Conservation (phyloP, 228 moss, liverwort and hornwort genomes). For the Sphagnum magellanicum region DNA sequence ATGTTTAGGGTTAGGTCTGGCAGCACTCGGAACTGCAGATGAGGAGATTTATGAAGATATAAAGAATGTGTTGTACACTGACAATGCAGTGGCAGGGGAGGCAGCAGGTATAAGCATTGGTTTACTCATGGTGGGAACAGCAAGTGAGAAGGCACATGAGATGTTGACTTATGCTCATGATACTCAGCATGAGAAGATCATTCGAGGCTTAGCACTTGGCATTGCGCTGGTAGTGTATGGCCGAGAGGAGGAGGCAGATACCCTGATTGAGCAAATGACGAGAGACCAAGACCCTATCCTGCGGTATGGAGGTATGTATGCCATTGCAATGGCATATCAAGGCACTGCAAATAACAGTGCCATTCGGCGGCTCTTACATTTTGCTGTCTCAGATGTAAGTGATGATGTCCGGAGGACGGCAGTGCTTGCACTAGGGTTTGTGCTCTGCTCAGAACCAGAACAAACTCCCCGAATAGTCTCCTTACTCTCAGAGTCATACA, state of each 20-base stretch:
- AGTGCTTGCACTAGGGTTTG: conserved; percentile 91
- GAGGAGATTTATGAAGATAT: conserved; percentile 98
- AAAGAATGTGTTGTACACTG: conserved; percentile 81
- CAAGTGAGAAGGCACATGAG: conserved; percentile 80
- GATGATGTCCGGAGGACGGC: conserved; percentile 97
- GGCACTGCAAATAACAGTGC: conserved; percentile 97
- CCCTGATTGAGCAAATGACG: conserved; percentile 95
- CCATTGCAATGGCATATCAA: conserved; percentile 86
- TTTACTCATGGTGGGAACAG: conserved; percentile 90
- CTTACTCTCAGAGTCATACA: conserved; percentile 95
- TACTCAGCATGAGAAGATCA: conserved; percentile 98
- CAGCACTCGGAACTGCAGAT: conserved; percentile 92
- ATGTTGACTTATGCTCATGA: conserved; percentile 97
- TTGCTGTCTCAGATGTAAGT: conserved; percentile 95
- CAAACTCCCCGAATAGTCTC: conserved; percentile 99
- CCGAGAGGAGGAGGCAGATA: conserved; percentile 97
- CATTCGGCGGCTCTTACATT: conserved; percentile 85
- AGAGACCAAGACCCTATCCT: conserved; percentile 96
- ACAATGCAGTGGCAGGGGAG: conserved; percentile 97
- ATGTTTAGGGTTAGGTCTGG: conserved; percentile 90
- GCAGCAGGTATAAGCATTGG: conserved; percentile 98
- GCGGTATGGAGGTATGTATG: conserved; percentile 98
- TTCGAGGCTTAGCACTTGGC: conserved; percentile 86
- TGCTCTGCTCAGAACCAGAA: conserved; percentile 92
- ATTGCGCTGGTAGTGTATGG: conserved; percentile 97